Base-by-base conservation (phyloP, 495 filamentous ascomycete genomes). In the Aspergillus carlsbadensis region DNA sequence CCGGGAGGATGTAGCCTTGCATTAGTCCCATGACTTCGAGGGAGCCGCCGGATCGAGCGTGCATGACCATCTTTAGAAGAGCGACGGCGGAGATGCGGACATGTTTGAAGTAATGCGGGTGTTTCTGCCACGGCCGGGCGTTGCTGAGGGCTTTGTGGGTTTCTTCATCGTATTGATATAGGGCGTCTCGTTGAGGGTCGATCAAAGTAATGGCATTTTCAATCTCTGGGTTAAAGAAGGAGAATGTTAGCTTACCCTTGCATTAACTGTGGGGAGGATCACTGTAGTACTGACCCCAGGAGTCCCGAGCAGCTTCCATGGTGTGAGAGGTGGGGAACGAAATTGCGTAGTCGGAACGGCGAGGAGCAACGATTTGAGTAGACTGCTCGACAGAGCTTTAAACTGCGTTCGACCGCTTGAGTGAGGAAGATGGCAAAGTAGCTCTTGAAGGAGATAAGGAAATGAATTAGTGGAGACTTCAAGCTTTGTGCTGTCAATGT, bases 21-120 rank as follows among this genome's bases (percentile, higher is more conserved):
- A 99, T 98, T 63, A 99, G 72, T 43, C 95, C 95, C 95, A 99
- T 99, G 41, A 99, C 82, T 72, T 99, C 95, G 54, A 98, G 80
- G 2, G 85, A 84, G 15, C 94, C 93, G 46, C 95, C 95, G 0
- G 89, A 90, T 18, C 95, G 88, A 1, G 95, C 95, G 70, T 99
- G 95, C 91, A 96, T 98, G 54, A 96, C 91, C 95, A 99, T 99
- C 75, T 99, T 99, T 59, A 98, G 80, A 11, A 99, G 84, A 5
- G 95, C 95, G 20, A 95, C 85, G 36, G 95, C 90, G 37, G 90
- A 93, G 71, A 99, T 92, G 61, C 92, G 91, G 21, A 98, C 89
- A 35, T 87, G 79, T 68, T 94, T 92, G 84, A 96, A 99, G 78
- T 97, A 85, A 69, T 91, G 78, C 0, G 88, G 89, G 69, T 97